phyloP scores from a whole-genome alignment of 306 rosid species.

The Hylodesmum podocarpum region DNA sequence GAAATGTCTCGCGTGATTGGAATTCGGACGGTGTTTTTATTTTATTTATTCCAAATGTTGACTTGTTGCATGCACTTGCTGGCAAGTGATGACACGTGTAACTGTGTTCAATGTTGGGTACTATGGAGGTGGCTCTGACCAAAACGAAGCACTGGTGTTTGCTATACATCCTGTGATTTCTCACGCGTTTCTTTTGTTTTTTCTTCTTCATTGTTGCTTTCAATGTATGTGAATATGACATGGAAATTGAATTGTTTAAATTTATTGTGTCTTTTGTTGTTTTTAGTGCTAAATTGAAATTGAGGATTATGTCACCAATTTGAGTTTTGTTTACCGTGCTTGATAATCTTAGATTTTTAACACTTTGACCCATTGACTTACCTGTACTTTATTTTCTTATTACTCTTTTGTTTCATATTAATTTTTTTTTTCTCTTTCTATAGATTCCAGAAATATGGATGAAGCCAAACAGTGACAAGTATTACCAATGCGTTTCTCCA shows the following conservation, averaged over 20 bases:
- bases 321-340: neutral
- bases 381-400: neutral
- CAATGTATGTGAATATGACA: neutral
- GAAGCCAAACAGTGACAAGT: constrained; percentile 72
- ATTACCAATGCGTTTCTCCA: constrained; percentile 62
- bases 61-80: neutral
- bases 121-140: constrained; percentile 33
- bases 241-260: neutral
- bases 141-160: neutral
- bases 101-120: constrained; percentile 3
- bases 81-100: constrained; percentile 12
- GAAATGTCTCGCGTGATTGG: neutral
- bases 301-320: neutral
- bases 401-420: neutral
- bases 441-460: constrained; percentile 90
- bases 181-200: constrained; percentile 10
- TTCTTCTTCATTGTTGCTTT: neutral
- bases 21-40: neutral
- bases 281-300: neutral
- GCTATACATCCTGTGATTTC: neutral
- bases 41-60: too few relatives aligned
- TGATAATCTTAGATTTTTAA: neutral
- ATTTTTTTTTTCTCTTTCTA: neutral
- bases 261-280: neutral
- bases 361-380: neutral